A percentile compares a stretch with the other conserved stretches of the same genome.
These are phyloP conservation scores for Penicillium atrosanguineum DNA, from an alignment of 495 filamentous ascomycete species.

Conservation along the genomic window DNA sequence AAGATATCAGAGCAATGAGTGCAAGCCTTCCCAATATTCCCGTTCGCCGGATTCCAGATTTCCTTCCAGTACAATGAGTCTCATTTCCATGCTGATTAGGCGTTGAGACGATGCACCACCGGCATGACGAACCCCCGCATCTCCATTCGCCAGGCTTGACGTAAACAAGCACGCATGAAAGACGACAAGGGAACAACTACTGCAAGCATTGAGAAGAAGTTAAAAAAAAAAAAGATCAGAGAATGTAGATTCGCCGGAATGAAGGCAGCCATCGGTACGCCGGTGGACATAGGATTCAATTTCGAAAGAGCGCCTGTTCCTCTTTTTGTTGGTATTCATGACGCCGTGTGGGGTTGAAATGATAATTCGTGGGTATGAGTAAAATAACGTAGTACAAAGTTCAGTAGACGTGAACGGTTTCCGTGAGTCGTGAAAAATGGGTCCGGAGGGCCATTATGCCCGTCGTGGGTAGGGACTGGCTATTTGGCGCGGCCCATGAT, in stretches of 20 bases:
- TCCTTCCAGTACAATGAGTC: background rate
- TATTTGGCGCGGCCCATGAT: conserved; percentile 62
- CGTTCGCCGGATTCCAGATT: conserved; percentile 4
- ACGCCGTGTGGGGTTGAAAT: conserved; percentile 29
- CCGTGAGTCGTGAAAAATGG: conserved; percentile 24
- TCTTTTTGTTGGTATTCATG: conserved; percentile 19
- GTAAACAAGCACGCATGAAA: conserved; percentile 3
- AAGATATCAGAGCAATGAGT: conserved; percentile 8
- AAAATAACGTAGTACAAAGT: conserved; percentile 19
- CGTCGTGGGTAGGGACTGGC: background rate
- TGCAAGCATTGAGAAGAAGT: background rate
- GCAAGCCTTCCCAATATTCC: conserved; percentile 18
- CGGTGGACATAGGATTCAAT: background rate
- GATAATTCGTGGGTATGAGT: conserved; percentile 29
- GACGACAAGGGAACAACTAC: background rate
- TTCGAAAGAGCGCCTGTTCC: conserved; percentile 4
- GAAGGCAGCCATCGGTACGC: conserved; percentile 1
- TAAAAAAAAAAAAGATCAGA: background rate
- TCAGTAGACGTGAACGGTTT: conserved; percentile 13
- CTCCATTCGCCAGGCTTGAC: conserved; percentile 21
- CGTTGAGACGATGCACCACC: background rate
- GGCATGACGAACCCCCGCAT: conserved; percentile 3
- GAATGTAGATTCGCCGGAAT: background rate
- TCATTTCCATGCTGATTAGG: background rate
- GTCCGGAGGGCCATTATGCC: conserved; percentile 1